Base-by-base conservation (phyloP, 2,329 filamentous ascomycete species). In the Cladosporium velox region DNA sequence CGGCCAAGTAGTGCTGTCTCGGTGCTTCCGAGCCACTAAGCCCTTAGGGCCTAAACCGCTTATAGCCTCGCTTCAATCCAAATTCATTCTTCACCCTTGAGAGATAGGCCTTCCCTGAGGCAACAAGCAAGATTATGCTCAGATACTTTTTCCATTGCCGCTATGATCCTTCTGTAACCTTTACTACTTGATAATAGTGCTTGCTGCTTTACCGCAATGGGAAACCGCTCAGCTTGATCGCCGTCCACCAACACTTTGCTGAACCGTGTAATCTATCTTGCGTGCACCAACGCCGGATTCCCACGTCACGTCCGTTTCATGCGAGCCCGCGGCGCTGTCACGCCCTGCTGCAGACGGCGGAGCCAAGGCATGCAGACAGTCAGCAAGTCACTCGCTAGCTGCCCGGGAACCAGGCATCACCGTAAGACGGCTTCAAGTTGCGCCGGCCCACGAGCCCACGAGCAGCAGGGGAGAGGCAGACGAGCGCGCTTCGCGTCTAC, bases 351-450 rank as follows among this genome's bases (percentile, higher is more conserved):
- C 52, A 55, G 49, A 18, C 24, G 49, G 49, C 49, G 21, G 8
- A 52, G 49, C 49, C 49, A 52, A 52, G 49, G 18, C 38, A 47
- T 59, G 57, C 57, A 59, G 34, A 47, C 57, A 59, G 57, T 47
- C 57, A 47, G 57, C 57, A 59, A 44, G 34, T 59, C 38, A 26
- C 57, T 47, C 24, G 38, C 57, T 62, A 62, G 59, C 59, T 62
- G 47, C 59, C 59, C 59, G 30, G 44, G 30, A 62, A 62, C 59
- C 59, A 62, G 59, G 59, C 44, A 52, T 52, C 59, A 51, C n/a
- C 30, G 44, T 52, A 52, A 62, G 44, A 52, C 59, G 44, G 44
- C 59, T 35, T 52, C 59, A 26, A 28, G 26, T 52, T 38, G 30
- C 59, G 44, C 59, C 59, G 59, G 30, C n/a, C 59, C 28, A 28